Evolutionary conservation across 768 basidiomycete genomes (phyloP).

Genomic region (Grammothele lineata): DNA sequence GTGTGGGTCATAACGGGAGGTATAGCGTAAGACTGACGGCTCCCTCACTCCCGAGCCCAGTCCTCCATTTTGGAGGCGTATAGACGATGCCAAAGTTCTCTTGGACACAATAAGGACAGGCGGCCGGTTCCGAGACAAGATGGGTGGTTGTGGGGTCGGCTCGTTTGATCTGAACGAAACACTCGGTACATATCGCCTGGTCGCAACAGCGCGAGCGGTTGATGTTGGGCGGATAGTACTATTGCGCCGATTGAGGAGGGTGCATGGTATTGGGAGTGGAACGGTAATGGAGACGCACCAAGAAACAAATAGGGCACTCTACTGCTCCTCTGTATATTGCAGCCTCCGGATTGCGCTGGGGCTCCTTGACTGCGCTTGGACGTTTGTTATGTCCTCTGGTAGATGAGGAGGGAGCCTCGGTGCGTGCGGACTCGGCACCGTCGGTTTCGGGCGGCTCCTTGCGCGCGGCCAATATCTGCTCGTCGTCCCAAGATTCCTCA

Average conservation of each 20-base stretch:
- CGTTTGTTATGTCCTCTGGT: slow-evolving; percentile 50
- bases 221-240: slow-evolving; percentile 98
- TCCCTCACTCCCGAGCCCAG: slow-evolving; percentile 74
- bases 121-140: slow-evolving; percentile 92
- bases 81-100: slow-evolving; percentile 96
- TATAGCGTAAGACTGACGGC: slow-evolving; percentile 60
- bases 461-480: slow-evolving; percentile 77
- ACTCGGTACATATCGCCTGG: slow-evolving; percentile 98
- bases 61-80: slow-evolving; percentile 72
- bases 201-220: slow-evolving; percentile 98
- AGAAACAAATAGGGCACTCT: slow-evolving; percentile 98
- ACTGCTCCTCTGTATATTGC: slow-evolving; percentile 78
- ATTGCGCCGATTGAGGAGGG: slow-evolving; percentile 7
- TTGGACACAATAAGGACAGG: slow-evolving; percentile 97
- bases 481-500: slow-evolving; percentile 83
- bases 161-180: slow-evolving; percentile 98
- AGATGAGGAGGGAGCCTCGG: slow-evolving; percentile 34
- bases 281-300: slow-evolving; percentile 52
- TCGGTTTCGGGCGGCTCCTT: slow-evolving; percentile 59
- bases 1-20: too few relatives aligned
- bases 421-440: slow-evolving; percentile 40
- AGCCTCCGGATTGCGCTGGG: slow-evolving; percentile 63
- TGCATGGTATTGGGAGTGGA: slow-evolving; percentile 16
- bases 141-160: slow-evolving; percentile 93
- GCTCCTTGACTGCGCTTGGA: slow-evolving; percentile 57